A percentile compares a stretch with the other conserved stretches of the same genome.
These are phyloP conservation scores for Ophiostoma sp. DNA, from an alignment of 2,329 filamentous ascomycete species.

Conservation along the genomic window DNA sequence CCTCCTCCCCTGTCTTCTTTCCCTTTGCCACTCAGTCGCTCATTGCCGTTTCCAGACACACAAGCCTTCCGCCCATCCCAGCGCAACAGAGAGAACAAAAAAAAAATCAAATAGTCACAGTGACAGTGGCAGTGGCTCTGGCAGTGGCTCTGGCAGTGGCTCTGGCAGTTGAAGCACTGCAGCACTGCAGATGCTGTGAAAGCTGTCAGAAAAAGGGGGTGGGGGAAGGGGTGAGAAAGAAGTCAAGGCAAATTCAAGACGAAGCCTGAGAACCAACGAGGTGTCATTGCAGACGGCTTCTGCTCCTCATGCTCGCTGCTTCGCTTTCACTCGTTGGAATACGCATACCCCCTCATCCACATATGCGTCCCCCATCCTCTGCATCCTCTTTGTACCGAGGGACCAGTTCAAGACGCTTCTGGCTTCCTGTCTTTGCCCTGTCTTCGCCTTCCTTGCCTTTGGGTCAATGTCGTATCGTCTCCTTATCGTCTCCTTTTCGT, in stretches of 20 bases:
- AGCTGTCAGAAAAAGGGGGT: background rate
- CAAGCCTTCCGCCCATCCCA: background rate
- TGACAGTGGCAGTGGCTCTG: slow-evolving; percentile 3
- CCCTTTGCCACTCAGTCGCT: background rate
- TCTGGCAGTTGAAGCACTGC: background rate
- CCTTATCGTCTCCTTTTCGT: background rate
- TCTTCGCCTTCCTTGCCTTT: background rate
- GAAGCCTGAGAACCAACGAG: background rate
- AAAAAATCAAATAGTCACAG: background rate
- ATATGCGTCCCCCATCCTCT: background rate
- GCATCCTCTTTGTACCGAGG: background rate
- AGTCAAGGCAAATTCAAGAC: background rate
- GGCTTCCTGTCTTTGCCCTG: background rate
- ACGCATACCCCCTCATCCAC: background rate
- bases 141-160: slow-evolving; percentile 9
- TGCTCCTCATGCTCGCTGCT: background rate
- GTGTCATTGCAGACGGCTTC: background rate
- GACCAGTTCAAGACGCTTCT: background rate
- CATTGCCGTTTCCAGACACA: slow-evolving; percentile 6
- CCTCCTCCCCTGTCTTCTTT: background rate
- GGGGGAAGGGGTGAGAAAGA: background rate
- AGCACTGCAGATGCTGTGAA: background rate
- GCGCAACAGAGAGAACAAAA: background rate
- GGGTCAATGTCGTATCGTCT: slow-evolving; percentile 2
- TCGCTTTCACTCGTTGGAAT: background rate